Evolutionary conservation across 108 stramenopile genomes (phyloP).

Genomic region (Stephanodiscus minutulus): DNA sequence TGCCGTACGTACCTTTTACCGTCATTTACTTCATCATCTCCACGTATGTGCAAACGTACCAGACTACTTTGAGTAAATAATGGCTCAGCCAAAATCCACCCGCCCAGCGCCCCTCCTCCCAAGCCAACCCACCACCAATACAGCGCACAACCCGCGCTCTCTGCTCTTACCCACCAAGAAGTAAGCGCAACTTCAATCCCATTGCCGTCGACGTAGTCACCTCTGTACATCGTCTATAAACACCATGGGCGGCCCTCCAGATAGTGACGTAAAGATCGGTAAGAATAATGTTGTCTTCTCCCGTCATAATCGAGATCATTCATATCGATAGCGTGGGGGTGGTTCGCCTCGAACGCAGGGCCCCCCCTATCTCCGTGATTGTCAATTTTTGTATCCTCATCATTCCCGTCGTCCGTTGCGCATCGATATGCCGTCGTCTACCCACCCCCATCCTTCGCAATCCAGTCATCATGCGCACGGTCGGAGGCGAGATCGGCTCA

Average conservation of each 20-base stretch:
- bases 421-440: no score
- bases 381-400: no score
- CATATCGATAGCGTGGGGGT: no score
- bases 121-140: neutral
- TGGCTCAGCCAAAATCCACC: no score
- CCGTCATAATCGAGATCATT: no score
- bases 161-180: neutral
- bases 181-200: slow-evolving; percentile 3
- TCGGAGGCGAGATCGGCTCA: slow-evolving; percentile 98
- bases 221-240: slow-evolving; percentile 92
- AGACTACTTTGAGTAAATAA: no score
- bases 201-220: slow-evolving; percentile 53
- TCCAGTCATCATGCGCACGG: slow-evolving; percentile 96
- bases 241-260: slow-evolving; percentile 96
- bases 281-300: no score
- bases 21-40: neutral
- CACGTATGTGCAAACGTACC: slow-evolving; percentile 35
- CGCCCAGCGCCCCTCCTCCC: neutral
- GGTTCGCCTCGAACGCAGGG: no score
- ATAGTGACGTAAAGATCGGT: slow-evolving; percentile 93
- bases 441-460: neutral
- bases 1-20: slow-evolving; percentile 35
- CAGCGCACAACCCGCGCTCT: no score
- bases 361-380: no score
- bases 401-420: no score